Evolutionary conservation across 257 asterid species (phyloP).

Genomic region (Petunia axillaris): DNA sequence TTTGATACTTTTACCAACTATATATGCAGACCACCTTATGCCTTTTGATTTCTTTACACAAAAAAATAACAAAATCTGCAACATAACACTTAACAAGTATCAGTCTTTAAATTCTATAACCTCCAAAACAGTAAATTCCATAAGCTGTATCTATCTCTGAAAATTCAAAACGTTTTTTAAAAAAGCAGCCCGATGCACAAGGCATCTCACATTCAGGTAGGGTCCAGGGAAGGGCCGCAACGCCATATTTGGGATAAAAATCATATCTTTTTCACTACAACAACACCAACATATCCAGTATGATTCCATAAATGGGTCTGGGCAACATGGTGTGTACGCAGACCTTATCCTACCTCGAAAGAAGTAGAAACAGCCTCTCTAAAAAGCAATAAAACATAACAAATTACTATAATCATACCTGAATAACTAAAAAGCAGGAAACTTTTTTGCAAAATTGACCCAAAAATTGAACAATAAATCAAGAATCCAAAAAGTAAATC

Average conservation of each 20-base stretch:
- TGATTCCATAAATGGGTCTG: no score
- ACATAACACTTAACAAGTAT: conserved; percentile 30
- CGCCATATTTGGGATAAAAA: no score
- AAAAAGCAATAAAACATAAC: neutral
- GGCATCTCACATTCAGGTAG: no score
- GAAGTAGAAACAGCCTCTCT: no score
- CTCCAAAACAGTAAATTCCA: conserved; percentile 4
- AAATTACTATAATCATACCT: conserved; percentile 9
- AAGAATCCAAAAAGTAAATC: conserved; percentile 1
- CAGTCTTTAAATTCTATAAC: conserved; percentile 1
- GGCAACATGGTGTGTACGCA: no score
- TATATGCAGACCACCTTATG: conserved; percentile 9
- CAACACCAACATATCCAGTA: no score
- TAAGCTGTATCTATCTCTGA: neutral
- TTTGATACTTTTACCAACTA: conserved; percentile 21
- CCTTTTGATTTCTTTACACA: conserved; percentile 26
- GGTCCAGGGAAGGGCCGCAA: no score
- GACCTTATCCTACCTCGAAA: no score
- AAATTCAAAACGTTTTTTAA: neutral
- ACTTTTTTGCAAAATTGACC: neutral
- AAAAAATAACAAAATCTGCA: conserved; percentile 35
- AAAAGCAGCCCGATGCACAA: no score
- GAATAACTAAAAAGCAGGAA: neutral
- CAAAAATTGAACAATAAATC: conserved; percentile 1
- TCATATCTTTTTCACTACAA: no score